Base-by-base conservation (phyloP, 768 basidiomycete species). In the Mycena rebaudengoi region DNA sequence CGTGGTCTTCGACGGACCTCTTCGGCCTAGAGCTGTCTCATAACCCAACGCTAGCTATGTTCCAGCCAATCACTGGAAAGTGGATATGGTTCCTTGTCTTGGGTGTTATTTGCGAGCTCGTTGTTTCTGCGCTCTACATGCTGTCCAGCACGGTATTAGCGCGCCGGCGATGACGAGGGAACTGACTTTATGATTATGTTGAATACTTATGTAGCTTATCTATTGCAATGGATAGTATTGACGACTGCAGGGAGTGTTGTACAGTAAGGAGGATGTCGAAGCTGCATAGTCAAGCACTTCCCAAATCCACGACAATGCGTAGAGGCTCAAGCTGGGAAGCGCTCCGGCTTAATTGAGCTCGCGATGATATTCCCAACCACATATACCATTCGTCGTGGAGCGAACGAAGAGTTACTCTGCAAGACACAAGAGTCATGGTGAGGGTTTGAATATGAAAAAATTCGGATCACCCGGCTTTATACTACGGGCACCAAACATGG, bases 281-380 rank as follows among this genome's bases (percentile, higher is more conserved):
- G 81, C 84, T 70, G 69, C 90, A 90, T 88, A 91, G 90, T 91
- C 90, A 88, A 91, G 88, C 87, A 80, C 78, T 78, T 82, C 78
- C 81, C 80, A 80, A n/a, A 80, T 76, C 77, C 80, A 77, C 75
- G 75, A 74, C 73, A 66, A 53, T 70, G 72, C 73, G 79, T 75
- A 73, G 69, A 69, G 77, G 60, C 60, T n/a, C 14, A 33, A 37
- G 60, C 78, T 83, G 74, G 82, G 78, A 82, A 79, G 78, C 75
- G 86, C 88, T 90, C 89, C 90, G 90, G 90, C 90, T 91, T 91
- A 91, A 90, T 89, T 90, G 89, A 79, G 81, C 84, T 82, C 88
- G 50, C 69, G 18, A 39, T 63, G 43, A 37, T 68, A 86, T 80
- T 84, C 62, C 80, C 86, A 79, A 55, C 80, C 75, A 77, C 64